These are phyloP conservation scores for Kodamaea sp. DNA, from an alignment of 1,139 yeast genomes.

Conservation along the genomic window DNA sequence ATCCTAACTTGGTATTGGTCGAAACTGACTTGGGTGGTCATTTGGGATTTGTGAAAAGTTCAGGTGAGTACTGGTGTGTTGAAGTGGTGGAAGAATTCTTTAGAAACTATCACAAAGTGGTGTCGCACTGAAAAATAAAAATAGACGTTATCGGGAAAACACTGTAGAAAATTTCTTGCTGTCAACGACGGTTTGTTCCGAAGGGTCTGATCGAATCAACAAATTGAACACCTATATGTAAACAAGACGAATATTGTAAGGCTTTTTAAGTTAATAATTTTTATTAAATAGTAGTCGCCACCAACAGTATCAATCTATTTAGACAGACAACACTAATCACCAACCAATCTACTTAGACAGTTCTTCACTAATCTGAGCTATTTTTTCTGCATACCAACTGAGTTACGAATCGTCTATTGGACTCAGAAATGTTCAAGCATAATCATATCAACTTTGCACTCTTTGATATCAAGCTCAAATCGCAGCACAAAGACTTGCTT, in stretches of 20 bases:
- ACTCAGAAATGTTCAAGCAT: constrained; percentile 23
- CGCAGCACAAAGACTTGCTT: constrained; percentile 52
- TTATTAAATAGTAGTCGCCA: too few species aligned
- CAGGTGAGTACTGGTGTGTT: constrained; percentile 73
- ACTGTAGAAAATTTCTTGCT: too few species aligned
- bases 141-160: too few species aligned
- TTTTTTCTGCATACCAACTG: not conserved
- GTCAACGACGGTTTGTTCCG: too few species aligned
- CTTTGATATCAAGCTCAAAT: constrained; percentile 38
- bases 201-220: not conserved
- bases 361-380: constrained; percentile 2
- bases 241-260: too few species aligned
- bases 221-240: not conserved
- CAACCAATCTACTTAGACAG: too few species aligned
- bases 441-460: constrained; percentile 22
- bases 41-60: constrained; percentile 53
- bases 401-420: not conserved
- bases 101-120: constrained; percentile 24
- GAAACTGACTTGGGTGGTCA: constrained; percentile 58
- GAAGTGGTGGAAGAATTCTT: constrained; percentile 61
- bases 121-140: too few species aligned
- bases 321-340: too few species aligned
- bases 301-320: too few species aligned
- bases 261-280: too few species aligned
- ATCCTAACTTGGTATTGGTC: constrained; percentile 35